A percentile compares a stretch with the other conserved stretches of the same genome.
These are phyloP conservation scores for Candida coleopterorum DNA, from an alignment of 805 yeast species.

Conservation along the genomic window DNA sequence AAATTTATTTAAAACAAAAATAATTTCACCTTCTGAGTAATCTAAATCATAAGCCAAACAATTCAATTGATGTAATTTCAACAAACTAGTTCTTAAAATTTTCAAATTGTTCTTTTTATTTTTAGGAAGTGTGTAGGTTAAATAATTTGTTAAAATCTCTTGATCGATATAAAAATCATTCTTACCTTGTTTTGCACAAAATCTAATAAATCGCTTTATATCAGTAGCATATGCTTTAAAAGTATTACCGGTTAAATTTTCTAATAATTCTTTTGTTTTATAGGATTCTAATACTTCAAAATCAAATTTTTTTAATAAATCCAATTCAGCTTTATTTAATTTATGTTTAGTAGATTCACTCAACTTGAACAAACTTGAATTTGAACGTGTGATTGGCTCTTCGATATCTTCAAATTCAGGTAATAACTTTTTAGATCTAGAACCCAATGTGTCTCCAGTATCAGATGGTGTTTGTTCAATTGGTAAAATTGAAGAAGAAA, in stretches of 20 bases:
- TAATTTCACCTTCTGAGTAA: conserved; percentile 9
- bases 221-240: conserved; percentile 10
- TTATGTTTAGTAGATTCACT: conserved; percentile 8
- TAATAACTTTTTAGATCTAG: background rate
- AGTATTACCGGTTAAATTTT: conserved; percentile 8
- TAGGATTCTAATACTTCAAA: conserved; percentile 6
- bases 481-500: background rate
- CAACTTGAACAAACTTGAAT: conserved; percentile 1
- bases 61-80: conserved; percentile 9
- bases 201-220: conserved; percentile 8
- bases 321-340: conserved; percentile 5
- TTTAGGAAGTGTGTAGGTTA: background rate
- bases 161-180: conserved; percentile 5
- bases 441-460: background rate
- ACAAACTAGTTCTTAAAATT: conserved; percentile 8
- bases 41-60: conserved; percentile 8
- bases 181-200: conserved; percentile 10
- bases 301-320: conserved; percentile 8
- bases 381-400: background rate
- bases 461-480: background rate
- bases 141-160: conserved; percentile 6
- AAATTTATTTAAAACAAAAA: conserved; percentile 7
- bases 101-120: conserved; percentile 1
- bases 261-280: conserved; percentile 4
- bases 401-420: background rate